These are phyloP conservation scores for Paralagenidium karlingii DNA, from an alignment of 352 stramenopile genomes.

Conservation along the genomic window DNA sequence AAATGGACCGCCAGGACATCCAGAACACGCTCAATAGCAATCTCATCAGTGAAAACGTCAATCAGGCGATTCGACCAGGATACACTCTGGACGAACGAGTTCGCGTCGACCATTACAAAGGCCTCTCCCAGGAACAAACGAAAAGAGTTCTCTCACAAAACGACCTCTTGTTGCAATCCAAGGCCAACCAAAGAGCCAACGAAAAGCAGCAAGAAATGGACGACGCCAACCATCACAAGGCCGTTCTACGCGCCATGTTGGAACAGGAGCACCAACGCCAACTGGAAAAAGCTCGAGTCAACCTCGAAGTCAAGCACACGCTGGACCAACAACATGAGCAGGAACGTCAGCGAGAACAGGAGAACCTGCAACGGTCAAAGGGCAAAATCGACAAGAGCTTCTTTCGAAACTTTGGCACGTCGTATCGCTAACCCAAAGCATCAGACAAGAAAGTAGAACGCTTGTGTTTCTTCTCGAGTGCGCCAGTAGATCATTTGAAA, in stretches of 20 bases:
- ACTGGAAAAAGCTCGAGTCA: conserved; percentile 24
- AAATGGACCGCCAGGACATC: neutral
- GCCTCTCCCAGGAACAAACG: conserved; percentile 46
- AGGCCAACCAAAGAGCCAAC: conserved; percentile 21
- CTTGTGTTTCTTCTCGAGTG: conserved; percentile 17
- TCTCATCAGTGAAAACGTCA: conserved; percentile 56
- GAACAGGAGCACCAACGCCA: conserved; percentile 37
- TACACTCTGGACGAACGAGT: conserved; percentile 34
- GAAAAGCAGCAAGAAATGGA: conserved; percentile 18
- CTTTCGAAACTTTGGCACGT: conserved; percentile 59
- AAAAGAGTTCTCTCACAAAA: conserved; percentile 38
- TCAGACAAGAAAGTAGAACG: neutral
- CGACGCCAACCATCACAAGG: conserved; percentile 16
- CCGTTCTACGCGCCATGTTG: conserved; percentile 29
- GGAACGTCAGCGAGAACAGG: conserved; percentile 34
- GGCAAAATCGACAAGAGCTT: conserved; percentile 61
- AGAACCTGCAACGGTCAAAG: conserved; percentile 26
- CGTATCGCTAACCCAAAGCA: conserved; percentile 39
- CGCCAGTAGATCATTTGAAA: no score
- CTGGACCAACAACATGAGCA: conserved; percentile 34
- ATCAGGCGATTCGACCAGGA: conserved; percentile 27
- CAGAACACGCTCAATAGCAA: conserved; percentile 40
- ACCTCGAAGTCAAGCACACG: conserved; percentile 37
- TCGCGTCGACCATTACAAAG: conserved; percentile 73
- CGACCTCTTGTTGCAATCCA: conserved; percentile 38